Evolutionary conservation across 2,329 filamentous ascomycete species (phyloP).

Genomic region (Claviceps purpurea): DNA sequence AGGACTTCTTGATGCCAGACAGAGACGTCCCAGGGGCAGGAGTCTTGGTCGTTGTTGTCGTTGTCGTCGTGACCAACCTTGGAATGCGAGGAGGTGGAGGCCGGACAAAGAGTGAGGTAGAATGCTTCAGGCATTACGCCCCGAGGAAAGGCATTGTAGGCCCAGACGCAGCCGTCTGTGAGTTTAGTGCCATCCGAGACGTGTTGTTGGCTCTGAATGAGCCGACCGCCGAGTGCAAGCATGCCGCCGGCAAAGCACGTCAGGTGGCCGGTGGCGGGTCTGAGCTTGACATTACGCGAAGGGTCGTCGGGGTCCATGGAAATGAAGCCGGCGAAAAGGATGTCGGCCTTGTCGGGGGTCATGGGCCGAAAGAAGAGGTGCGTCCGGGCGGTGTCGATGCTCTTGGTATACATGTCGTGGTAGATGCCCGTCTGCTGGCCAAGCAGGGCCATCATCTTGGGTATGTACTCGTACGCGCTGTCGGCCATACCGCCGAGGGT

Average conservation of each 20-base stretch:
- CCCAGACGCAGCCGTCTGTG: constrained; percentile 58
- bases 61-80: background rate
- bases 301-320: constrained; percentile 23
- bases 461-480: constrained; percentile 46
- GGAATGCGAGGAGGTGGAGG: background rate
- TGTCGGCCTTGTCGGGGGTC: constrained; percentile 44
- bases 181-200: constrained; percentile 50
- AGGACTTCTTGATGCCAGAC: constrained; percentile 21
- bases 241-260: constrained; percentile 53
- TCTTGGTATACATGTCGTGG: constrained; percentile 46
- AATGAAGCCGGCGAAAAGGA: constrained; percentile 43
- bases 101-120: constrained; percentile 25
- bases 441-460: constrained; percentile 50
- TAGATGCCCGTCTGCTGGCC: constrained; percentile 48
- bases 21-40: constrained; percentile 23
- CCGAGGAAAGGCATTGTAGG: constrained; percentile 44
- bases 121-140: constrained; percentile 47
- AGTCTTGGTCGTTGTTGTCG: background rate
- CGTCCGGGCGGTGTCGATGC: constrained; percentile 45
- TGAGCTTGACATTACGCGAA: background rate
- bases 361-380: constrained; percentile 59
- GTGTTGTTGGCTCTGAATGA: constrained; percentile 45
- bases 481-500: constrained; percentile 39
- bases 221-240: constrained; percentile 51
- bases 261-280: constrained; percentile 5